Conservation (phyloP, 2,329 filamentous ascomycete genomes). For the Beauveria varroae region DNA sequence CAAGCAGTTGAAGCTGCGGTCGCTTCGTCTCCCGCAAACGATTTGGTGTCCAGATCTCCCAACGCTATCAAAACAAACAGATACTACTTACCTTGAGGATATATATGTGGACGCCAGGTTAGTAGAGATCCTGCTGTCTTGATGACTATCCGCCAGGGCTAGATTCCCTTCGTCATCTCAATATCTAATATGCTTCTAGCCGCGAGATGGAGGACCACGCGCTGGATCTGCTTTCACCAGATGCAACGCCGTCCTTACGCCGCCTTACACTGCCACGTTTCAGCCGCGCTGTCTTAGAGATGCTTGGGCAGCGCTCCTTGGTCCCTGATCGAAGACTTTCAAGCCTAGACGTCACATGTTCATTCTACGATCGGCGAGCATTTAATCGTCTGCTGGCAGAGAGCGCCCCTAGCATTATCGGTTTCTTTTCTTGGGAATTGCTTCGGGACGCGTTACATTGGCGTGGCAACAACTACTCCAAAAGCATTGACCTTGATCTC, state of each 20-base stretch:
- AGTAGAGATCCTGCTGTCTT: neutral
- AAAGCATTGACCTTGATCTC: no score
- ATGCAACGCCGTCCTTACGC: neutral
- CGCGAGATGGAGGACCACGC: rapidly evolving
- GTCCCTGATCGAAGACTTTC: no score
- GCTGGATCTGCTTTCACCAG: neutral
- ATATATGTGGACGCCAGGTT: neutral
- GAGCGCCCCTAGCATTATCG: neutral
- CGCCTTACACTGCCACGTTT: neutral
- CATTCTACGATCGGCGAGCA: no score
- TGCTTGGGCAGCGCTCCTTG: neutral
- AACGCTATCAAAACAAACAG: neutral
- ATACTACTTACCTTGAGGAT: neutral
- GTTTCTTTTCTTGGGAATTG: no score
- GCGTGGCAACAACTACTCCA: no score
- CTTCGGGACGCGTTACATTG: rapidly evolving
- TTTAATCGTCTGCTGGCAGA: neutral
- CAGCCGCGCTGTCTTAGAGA: neutral
- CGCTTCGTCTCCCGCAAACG: neutral
- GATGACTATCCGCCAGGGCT: no score
- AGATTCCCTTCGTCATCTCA: no score
- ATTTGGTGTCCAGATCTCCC: neutral
- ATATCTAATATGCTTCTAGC: neutral
- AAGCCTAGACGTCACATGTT: no score
- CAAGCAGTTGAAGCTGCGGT: neutral